Evolutionary conservation across 345 rosid genomes (phyloP), one percentile per base, ranked within the genome.

Genomic region (Eucalyptus victrix): DNA sequence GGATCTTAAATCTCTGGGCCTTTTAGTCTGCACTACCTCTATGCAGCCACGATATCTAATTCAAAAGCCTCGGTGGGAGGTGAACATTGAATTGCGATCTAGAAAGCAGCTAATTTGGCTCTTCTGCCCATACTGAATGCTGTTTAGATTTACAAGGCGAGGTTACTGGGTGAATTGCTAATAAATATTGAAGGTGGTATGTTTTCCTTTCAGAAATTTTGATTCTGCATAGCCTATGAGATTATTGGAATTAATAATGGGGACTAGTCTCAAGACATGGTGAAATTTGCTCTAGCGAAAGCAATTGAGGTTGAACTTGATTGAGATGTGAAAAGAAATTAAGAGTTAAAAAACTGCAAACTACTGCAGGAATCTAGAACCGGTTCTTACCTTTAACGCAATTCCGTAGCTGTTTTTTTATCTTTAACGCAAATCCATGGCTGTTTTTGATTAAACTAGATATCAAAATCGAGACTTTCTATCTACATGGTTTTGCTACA

Each of bases 101-200:
- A 56, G 3, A 93, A 89, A 86, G 24, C 88, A 4, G 49, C 26
- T 18, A 50, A 88, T 30, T 94, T 93, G 19, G 91, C 94, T 6
- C 94, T 95, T 81, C 96, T 94, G 0, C 96, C 96, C 37, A 76
- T 94, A n/a, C 90, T 96, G 69, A 96, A 95, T 37, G 97, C 91
- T 30, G 88, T 95, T 67, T 94, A 94, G 88, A 50, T 96, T 80
- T 94, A 93, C 87, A 42, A 16, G 44, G 91, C 90, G 1, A 89
- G 88, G 88, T 80, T 88, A 10, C 89, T 91, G 21, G 88, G 88
- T 7, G 90, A 91, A 53, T 56, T 80, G 34, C 83, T 67, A 85
- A 94, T 94, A 5, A 87, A 88, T n/a, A 83, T 86, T 42, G 69
- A 51, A 86, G 93, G 95, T 58, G 94, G 95, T n/a, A n/a, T n/a